These are phyloP conservation scores for Acidiella bohemica DNA, from an alignment of 495 filamentous ascomycete genomes.

Conservation along the genomic window DNA sequence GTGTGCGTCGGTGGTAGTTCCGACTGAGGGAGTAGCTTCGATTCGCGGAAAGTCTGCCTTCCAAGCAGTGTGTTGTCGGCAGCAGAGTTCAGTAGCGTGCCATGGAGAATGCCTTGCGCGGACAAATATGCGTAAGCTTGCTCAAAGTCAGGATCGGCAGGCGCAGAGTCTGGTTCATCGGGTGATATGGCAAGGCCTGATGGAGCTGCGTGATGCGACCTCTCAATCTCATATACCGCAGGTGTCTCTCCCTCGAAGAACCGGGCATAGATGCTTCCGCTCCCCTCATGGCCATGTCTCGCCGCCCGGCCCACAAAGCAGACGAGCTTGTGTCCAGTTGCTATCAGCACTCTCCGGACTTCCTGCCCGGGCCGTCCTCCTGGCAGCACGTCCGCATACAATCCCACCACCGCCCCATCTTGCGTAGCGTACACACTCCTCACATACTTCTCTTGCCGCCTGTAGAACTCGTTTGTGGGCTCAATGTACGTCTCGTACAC, in stretches of 20 bases:
- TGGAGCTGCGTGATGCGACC: conserved; percentile 32
- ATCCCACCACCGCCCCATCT: conserved; percentile 64
- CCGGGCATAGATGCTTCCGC: conserved; percentile 66
- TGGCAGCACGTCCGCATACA: conserved; percentile 64
- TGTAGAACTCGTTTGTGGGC: conserved; percentile 81
- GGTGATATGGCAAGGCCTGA: conserved; percentile 64
- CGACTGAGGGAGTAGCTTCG: conserved; percentile 60
- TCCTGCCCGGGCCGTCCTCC: conserved; percentile 56
- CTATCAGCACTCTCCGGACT: conserved; percentile 58
- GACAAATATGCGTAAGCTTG: conserved; percentile 76
- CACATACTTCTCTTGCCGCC: conserved; percentile 84
- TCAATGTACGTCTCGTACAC: conserved; percentile 95
- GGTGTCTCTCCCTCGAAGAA: conserved; percentile 81
- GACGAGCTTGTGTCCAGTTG: conserved; percentile 58
- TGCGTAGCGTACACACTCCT: conserved; percentile 63
- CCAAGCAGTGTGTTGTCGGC: conserved; percentile 44
- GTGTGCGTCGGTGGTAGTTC: conserved; percentile 55
- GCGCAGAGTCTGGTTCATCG: conserved; percentile 41
- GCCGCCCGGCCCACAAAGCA: conserved; percentile 69
- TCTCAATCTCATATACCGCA: conserved; percentile 45
- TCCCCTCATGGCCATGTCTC: conserved; percentile 61
- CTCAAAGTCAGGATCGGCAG: conserved; percentile 28
- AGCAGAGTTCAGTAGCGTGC: conserved; percentile 45
- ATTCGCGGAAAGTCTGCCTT: conserved; percentile 49
- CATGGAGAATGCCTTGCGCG: conserved; percentile 76